Evolutionary conservation across 2,329 filamentous ascomycete species (phyloP), one percentile per base, ranked within the genome.

Genomic region (Leptographium procerum): DNA sequence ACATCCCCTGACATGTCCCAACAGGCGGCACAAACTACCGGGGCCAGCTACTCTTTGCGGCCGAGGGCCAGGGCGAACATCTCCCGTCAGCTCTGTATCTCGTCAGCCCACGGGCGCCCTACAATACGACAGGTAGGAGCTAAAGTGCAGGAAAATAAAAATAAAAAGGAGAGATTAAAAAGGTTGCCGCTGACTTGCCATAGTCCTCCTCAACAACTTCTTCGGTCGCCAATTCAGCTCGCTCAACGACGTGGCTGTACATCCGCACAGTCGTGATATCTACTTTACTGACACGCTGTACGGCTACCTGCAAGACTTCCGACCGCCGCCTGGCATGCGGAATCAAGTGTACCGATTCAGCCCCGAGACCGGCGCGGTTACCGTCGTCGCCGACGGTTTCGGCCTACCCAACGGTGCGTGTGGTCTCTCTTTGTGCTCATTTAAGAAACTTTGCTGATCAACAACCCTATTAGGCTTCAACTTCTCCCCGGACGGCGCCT

Each of bases 271-370:
- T 59, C 74, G 75, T n/a, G 76, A 81, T 29, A 70, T 86, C n/a
- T 86, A 83, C 71, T 85, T 86, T 64, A 86, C 82, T 1, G 83
- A 86, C 59, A 77, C 80, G 0, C 73, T 77, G 9, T 86, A 86
- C 62, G 83, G 81, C 3, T 79, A 74, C 60, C 72, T 79, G 48
- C 82, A 85, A 64, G 73, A 79, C 28, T 84, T 85, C 63, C 74
- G 82, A 0, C 77, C 77, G 0, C 62, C 67, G 7, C 81, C 81
- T 0, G 76, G 75, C 0, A 65, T 84, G 13, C 78, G 73, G 5
- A 79, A 77, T 59, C 82, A 85, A 64, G 79, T 85, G 0, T 86
- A 85, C 66, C 75, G 80, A 2, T 77, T 78, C 52, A 75, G 80
- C 51, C 74, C 76, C 1, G 64, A 61, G 0, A 82, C 76, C 0